Conservation (phyloP, 805 yeast genomes). For the Zygosaccharomyces gambellarensis region DNA sequence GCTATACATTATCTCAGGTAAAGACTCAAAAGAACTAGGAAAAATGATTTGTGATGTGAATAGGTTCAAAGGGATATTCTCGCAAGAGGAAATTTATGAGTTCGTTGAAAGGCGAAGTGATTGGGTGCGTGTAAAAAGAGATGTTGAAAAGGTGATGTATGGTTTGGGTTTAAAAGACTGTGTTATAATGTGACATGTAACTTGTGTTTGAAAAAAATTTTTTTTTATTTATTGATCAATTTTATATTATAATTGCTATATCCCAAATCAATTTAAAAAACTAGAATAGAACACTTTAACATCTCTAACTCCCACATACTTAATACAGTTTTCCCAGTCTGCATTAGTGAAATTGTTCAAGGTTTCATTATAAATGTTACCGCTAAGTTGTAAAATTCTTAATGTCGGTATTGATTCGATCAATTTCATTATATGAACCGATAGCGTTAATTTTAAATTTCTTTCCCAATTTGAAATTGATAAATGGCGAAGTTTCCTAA, state of each 20-base stretch:
- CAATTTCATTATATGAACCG: conserved; percentile 31
- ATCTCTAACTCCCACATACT: conserved; percentile 28
- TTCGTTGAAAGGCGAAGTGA: conserved; percentile 84
- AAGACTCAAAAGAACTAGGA: conserved; percentile 79
- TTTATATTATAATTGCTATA: background rate
- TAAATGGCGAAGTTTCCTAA: conserved; percentile 24
- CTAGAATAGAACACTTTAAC: conserved; percentile 36
- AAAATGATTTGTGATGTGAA: conserved; percentile 75
- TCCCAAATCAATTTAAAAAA: conserved; percentile 20
- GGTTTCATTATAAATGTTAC: conserved; percentile 35
- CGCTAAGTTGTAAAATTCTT: conserved; percentile 28
- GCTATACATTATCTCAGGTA: conserved; percentile 59
- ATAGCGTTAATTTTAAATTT: conserved; percentile 30
- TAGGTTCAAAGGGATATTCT: conserved; percentile 81
- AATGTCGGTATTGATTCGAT: conserved; percentile 33
- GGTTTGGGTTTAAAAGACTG: conserved; percentile 85
- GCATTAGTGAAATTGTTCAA: conserved; percentile 27
- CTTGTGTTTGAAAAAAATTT: background rate
- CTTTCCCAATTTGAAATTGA: conserved; percentile 31
- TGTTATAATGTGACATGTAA: conserved; percentile 39
- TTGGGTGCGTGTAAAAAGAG: conserved; percentile 70
- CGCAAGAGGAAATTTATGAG: conserved; percentile 91
- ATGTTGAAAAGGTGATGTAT: conserved; percentile 92
- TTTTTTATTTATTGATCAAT: background rate
- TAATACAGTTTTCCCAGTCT: conserved; percentile 28